phyloP scores from a whole-genome alignment of 2,329 filamentous ascomycete genomes.

The Aspergillus viridinutans region DNA sequence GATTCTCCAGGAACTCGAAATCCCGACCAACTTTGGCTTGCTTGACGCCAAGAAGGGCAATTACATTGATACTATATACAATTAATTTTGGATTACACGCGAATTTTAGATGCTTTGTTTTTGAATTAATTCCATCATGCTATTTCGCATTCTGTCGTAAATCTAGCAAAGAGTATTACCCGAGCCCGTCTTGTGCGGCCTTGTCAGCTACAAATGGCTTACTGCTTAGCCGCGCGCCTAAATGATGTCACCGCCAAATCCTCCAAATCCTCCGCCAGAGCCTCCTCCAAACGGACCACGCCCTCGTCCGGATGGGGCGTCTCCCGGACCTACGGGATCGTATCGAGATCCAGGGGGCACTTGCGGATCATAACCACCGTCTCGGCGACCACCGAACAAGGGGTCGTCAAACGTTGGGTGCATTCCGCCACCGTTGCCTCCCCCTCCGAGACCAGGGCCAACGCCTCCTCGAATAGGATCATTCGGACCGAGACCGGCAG shows the following conservation, averaged over 20 bases:
- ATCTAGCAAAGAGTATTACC: neutral
- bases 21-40: neutral
- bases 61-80: neutral
- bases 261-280: constrained; percentile 37
- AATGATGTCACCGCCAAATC: constrained; percentile 43
- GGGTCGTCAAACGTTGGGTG: constrained; percentile 93
- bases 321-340: constrained; percentile 76
- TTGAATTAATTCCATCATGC: neutral
- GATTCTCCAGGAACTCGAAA: neutral
- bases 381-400: constrained; percentile 62
- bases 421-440: constrained; percentile 77
- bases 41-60: neutral
- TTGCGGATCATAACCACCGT: constrained; percentile 60
- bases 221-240: constrained; percentile 20
- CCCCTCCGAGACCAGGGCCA: constrained; percentile 57
- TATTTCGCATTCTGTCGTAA: neutral
- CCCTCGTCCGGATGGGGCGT: constrained; percentile 46
- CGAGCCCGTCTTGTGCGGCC: neutral
- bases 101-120: neutral
- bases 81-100: neutral
- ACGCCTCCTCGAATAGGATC: constrained; percentile 72
- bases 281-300: constrained; percentile 38
- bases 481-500: constrained; percentile 76
- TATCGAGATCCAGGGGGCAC: constrained; percentile 86
- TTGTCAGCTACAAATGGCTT: neutral